Base-by-base conservation (phyloP, 23 red algal species). In the Gracilaria gracilis region DNA sequence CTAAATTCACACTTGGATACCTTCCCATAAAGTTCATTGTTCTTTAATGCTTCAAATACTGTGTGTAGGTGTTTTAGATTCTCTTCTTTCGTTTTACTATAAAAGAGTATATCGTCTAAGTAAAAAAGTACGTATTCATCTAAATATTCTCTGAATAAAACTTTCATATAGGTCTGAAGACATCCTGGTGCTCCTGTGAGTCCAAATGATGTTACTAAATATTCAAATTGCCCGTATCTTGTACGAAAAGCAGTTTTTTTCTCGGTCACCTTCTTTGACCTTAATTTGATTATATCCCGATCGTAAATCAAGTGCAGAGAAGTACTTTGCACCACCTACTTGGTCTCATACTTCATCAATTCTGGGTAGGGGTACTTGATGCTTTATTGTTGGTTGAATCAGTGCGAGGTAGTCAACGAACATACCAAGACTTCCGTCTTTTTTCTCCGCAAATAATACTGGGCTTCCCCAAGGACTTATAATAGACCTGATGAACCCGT, bases 311-410 rank as follows among this genome's bases (percentile, higher is more conserved):
- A 93, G 1, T 16, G 25, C 67, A 33, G 90, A 77, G 39, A 93
- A 93, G 0, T 38, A 85, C 29, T 79, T 79, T 75, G 80, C 79
- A 24, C 57, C 69, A 0, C 58, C 80, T 16, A 93, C 32, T 66
- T 86, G 65, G 54, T 93, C 80, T 51, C 24, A 93, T 21, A 79
- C 74, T 84, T 85, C 59, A 79, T 93, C 90, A 54, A 86, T 86
- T 79, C 81, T 46, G 65, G 53, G 81, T 37, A 77, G 35, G 11
- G 40, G 61, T 31, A 61, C 79, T 62, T 79, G 1, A 75, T 78
- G 86, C 65, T 82, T 83, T 9, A 51, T 81, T 13, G 88, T 57
- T 42, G 67, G 50, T 73, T 91, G 83, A 12, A 65, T 89, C 1
- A 89, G 40, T 77, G 70, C 71, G 39, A 29, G 50, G 23, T 89